A percentile compares a stretch with the other conserved stretches of the same genome.
Evolutionary conservation across 2,329 filamentous ascomycete genomes (phyloP).

Genomic region (Xylaria arbuscula): DNA sequence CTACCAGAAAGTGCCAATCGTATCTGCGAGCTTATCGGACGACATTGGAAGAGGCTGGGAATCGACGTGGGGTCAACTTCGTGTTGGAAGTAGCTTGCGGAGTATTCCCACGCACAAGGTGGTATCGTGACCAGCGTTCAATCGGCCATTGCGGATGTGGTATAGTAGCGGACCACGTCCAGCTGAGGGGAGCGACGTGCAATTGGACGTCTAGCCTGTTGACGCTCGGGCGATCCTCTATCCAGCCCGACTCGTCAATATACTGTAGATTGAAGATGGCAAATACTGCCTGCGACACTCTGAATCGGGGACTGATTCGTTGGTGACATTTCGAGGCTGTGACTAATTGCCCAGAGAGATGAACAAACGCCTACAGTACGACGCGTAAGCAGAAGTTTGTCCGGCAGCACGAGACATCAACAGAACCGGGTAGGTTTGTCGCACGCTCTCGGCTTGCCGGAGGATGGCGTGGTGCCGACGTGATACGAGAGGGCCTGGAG

Average conservation of each 20-base stretch:
- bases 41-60: conserved; percentile 24
- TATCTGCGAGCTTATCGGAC: conserved; percentile 17
- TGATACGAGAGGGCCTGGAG: conserved; percentile 29
- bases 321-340: not conserved
- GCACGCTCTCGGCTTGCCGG: conserved; percentile 22
- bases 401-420: conserved; percentile 18
- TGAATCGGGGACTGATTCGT: not conserved
- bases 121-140: conserved; percentile 26
- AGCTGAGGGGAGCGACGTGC: not conserved
- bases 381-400: conserved; percentile 6
- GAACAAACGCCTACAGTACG: not conserved
- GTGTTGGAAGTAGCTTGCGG: conserved; percentile 24
- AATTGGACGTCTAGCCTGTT: not conserved
- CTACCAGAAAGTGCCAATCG: conserved; percentile 21
- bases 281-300: not conserved
- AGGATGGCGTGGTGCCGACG: conserved; percentile 22
- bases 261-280: not conserved
- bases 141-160: conserved; percentile 2
- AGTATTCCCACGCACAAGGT: conserved; percentile 18
- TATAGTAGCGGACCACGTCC: not conserved
- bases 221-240: not conserved
- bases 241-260: not conserved
- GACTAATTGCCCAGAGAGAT: not conserved
- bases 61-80: conserved; percentile 28
- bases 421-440: conserved; percentile 9